Evolutionary conservation across 768 basidiomycete species (phyloP).

Genomic region (Psilocybe tampanensis): DNA sequence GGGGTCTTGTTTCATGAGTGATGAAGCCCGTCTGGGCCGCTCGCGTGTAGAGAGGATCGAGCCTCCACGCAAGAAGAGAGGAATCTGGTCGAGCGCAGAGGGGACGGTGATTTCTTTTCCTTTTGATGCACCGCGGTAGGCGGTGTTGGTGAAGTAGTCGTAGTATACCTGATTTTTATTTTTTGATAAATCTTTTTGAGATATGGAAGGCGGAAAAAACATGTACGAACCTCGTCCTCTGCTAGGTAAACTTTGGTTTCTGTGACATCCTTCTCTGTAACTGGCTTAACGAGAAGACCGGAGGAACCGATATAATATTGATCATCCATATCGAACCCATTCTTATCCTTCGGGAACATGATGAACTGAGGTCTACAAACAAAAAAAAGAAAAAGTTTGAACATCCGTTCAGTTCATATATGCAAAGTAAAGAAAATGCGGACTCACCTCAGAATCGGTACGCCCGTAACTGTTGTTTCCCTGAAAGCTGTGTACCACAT

Average conservation of each 20-base stretch:
- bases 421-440: too few species aligned
- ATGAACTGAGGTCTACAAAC: slow-evolving; percentile 87
- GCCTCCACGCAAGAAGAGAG: slow-evolving; percentile 88
- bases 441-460: slow-evolving; percentile 81
- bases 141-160: slow-evolving; percentile 78
- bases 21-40: slow-evolving; percentile 82
- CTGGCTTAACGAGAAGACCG: slow-evolving; percentile 90
- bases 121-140: slow-evolving; percentile 66
- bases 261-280: slow-evolving; percentile 71
- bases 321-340: slow-evolving; percentile 89
- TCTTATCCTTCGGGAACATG: slow-evolving; percentile 85
- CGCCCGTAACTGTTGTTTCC: slow-evolving; percentile 79
- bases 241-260: slow-evolving; percentile 81
- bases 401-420: too few species aligned
- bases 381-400: background rate
- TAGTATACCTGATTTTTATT: slow-evolving; percentile 74
- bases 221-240: slow-evolving; percentile 75
- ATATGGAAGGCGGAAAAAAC: too few species aligned
- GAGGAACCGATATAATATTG: slow-evolving; percentile 92
- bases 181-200: too few species aligned
- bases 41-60: slow-evolving; percentile 88
- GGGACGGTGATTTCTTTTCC: slow-evolving; percentile 76
- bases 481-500: slow-evolving; percentile 99
- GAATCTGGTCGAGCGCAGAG: slow-evolving; percentile 78
- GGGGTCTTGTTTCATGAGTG: slow-evolving; percentile 89